Conservation (phyloP, 495 filamentous ascomycete genomes). For the Barbatosphaeria neglecta region DNA sequence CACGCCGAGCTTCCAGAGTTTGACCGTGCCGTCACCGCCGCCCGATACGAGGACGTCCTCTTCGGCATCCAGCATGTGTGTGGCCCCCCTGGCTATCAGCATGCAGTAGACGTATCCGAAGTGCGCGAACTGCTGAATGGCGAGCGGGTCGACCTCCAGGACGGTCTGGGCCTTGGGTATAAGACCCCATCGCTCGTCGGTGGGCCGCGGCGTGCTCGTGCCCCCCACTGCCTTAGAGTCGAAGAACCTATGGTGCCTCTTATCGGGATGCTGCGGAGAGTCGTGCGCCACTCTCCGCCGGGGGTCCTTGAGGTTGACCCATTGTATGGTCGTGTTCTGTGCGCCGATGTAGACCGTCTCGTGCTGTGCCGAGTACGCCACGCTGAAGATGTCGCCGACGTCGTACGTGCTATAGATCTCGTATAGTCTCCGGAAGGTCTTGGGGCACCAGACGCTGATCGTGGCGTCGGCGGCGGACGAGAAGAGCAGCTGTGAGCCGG, state of each 20-base stretch:
- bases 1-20: constrained; percentile 66
- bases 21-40: constrained; percentile 86
- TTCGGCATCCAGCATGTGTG: constrained; percentile 47
- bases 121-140: constrained; percentile 83
- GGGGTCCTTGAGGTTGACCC: constrained; percentile 37
- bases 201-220: constrained; percentile 56
- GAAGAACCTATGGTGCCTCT: constrained; percentile 86
- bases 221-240: constrained; percentile 82
- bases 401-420: constrained; percentile 90
- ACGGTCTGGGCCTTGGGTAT: constrained; percentile 44
- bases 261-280: constrained; percentile 60
- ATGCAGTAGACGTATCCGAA: constrained; percentile 94
- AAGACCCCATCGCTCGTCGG: constrained; percentile 33
- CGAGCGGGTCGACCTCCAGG: constrained; percentile 70
- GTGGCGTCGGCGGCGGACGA: constrained; percentile 91
- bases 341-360: constrained; percentile 84
- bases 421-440: constrained; percentile 46
- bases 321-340: constrained; percentile 89
- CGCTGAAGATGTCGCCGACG: constrained; percentile 89
- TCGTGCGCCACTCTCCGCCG: constrained; percentile 42
- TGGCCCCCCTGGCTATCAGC: constrained; percentile 58
- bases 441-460: constrained; percentile 61
- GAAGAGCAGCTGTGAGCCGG: constrained; percentile 63
- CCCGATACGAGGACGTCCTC: constrained; percentile 81
- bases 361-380: constrained; percentile 67